These are phyloP conservation scores for Thymus quinquecostatus DNA, from an alignment of 257 asterid species.

Conservation along the genomic window DNA sequence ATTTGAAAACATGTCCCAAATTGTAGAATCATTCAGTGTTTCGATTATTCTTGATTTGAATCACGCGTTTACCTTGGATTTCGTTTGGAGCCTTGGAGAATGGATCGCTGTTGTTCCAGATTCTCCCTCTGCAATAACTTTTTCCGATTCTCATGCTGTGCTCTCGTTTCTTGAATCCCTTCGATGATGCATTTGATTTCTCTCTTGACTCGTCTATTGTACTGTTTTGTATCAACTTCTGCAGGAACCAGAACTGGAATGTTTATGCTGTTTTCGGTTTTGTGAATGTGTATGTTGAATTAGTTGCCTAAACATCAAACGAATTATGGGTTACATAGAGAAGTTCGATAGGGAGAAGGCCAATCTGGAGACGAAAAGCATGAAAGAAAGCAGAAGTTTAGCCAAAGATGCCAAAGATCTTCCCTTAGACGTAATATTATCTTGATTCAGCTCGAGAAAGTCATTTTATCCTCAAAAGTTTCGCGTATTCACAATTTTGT, in stretches of 20 bases:
- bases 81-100: constrained; percentile 12
- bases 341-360: constrained; percentile 31
- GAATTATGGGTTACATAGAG: constrained; percentile 40
- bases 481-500: not conserved
- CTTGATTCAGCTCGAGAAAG: not conserved
- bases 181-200: not conserved
- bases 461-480: not conserved
- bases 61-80: not conserved
- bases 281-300: constrained; percentile 20
- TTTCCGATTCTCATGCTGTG: not conserved
- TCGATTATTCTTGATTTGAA: too few species aligned
- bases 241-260: constrained; percentile 7
- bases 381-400: constrained; percentile 19
- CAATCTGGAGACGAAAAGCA: constrained; percentile 32
- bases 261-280: constrained; percentile 8
- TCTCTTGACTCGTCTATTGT: not conserved
- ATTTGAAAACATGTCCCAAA: not conserved
- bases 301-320: constrained; percentile 17
- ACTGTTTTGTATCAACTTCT: not conserved
- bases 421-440: constrained; percentile 28
- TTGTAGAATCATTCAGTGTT: too few species aligned
- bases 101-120: not conserved
- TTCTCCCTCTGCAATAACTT: not conserved
- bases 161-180: constrained; percentile 3
- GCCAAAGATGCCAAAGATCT: constrained; percentile 30